Evolutionary conservation across 306 rosid genomes (phyloP), one percentile per base, ranked within the genome.

Genomic region (Trifolium pratense): DNA sequence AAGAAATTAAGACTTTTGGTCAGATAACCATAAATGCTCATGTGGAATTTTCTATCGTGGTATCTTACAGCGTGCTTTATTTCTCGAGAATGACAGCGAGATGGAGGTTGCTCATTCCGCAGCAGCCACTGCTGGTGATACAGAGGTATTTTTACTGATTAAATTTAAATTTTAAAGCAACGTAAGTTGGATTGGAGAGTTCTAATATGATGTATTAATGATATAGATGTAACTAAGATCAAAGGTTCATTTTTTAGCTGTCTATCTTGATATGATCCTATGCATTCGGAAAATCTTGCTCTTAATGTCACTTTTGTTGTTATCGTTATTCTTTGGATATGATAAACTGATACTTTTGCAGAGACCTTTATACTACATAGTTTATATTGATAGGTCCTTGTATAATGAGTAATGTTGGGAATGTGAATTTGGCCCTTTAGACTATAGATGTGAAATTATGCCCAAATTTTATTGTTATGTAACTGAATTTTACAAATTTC

Each of bases 41-140:
- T 36, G 51, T 81, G 51, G 34, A n/a, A 25, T 66, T 74, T 60
- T 62, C 59, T 34, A 36, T 57, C 56, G 49, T 55, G 43, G 63
- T 79, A 66, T 80, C 20, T 66, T 78, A 53, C 77, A 95, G 99
- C 95, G 97, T 7, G 99, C 97, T 17, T 81, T 57, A 62, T 91
- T 88, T 88, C 92, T 91, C 14, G 99, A 88, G 89, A 86, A 79
- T 52, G 97, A 91, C 80, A 83, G 55, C 18, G 97, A 95, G 79
- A 89, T 95, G 93, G 99, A 95, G 89, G 89, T 74, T 76, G 97
- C 99, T 77, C 97, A 95, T 85, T 80, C 89, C 6, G 86, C 88
- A 36, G 99, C 99, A 34, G 99, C 97, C 43, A 87, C 76, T 84
- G 93, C 86, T 78, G 99, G 99, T 23, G 97, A 95, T 42, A 95